Evolutionary conservation across 257 asterid genomes (phyloP), one percentile per base, ranked within the genome.

Genomic region (Solanum medicagineum): DNA sequence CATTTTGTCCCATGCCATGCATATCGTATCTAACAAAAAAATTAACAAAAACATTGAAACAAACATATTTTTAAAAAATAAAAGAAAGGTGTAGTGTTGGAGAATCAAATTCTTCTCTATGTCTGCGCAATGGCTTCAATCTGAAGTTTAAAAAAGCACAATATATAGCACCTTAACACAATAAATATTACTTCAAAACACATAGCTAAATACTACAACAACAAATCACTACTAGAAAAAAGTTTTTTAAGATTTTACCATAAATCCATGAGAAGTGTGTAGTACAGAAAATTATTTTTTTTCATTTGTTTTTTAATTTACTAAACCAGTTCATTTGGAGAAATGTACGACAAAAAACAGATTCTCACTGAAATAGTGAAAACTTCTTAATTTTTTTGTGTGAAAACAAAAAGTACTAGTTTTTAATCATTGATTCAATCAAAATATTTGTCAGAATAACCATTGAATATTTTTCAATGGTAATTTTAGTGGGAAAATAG

Each of bases 1-100:
- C 14, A 71, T 85, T 81, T 84, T 55, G 66, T 81, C 84, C 84
- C 51, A 81, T 69, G 77, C 77, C 36, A 32, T 36, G 77, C 24
- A 69, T 69, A 36, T 20, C 15, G 24, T 57, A 71, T 71, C 55
- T 71, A 42, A 42, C 54, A 42, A 29, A 16, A 68, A 65, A 3
- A 22, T 8, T 20, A 3, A 70, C 14, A 68, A 0, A 66, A 66
- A 32, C 47, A 29, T 66, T 66, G 22, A 29, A 68, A 68, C 49
- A 68, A 74, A 45, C 42, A 47, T 74, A 47, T 44, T 22, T 62
- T 10, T 62, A 10, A n/a, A 24, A 49, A 22, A 13, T 1, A 22
- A 49, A 24, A 12, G 14, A 26, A 6, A 26, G 71, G 24, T 11
- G 62, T 49, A 45, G 60, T 74, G 60, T 74, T 14, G 82, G 60